Base-by-base conservation (phyloP, 805 yeast genomes). In the Monosporozyma servazzii region DNA sequence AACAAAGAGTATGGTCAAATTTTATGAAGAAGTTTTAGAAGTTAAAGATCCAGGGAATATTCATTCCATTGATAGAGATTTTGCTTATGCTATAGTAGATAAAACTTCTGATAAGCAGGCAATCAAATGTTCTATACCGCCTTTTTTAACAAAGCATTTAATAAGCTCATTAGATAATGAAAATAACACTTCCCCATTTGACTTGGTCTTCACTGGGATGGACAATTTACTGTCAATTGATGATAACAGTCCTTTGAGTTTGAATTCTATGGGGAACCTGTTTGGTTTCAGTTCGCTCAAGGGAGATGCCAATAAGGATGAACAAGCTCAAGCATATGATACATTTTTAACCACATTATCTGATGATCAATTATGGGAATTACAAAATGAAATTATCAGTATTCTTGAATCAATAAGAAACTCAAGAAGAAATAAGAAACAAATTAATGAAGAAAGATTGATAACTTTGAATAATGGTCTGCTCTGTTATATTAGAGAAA, bases 381-480 rank as follows among this genome's bases (percentile, higher is more conserved):
- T 66, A 47, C 62, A 63, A 47, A 29, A 51, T 21, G 65, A 64
- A 41, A 43, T 65, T n/a, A 30, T 56, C 9, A 49, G 51, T 15
- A 56, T 63, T 47, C 21, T 58, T 20, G 40, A 42, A 9, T 53
- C 58, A 13, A 33, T 64, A 30, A 48, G 54, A 23, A 54, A 52
- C 21, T 58, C 67, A 5, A 37, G 25, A 13, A 50, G 53, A 27
- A 54, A 42, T 13, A 48, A 52, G 5, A 27, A 40, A 10, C 55
- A 51, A 31, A 41, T 60, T n/a, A 47, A 43, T 10, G 68, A 66
- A 17, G 66, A 63, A 48, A 59, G 66, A 47, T 51, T 67, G 30
- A 31, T 63, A 6, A 65, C 64, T 29, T 54, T 66, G 21, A 64
- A 61, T 49, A 67, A 67, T 48, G 71, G 71, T 0, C 45, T 67